A percentile compares a stretch with the other conserved stretches of the same genome.
Conservation (phyloP, 495 filamentous ascomycete species). For the Barbatosphaeria neglecta region DNA sequence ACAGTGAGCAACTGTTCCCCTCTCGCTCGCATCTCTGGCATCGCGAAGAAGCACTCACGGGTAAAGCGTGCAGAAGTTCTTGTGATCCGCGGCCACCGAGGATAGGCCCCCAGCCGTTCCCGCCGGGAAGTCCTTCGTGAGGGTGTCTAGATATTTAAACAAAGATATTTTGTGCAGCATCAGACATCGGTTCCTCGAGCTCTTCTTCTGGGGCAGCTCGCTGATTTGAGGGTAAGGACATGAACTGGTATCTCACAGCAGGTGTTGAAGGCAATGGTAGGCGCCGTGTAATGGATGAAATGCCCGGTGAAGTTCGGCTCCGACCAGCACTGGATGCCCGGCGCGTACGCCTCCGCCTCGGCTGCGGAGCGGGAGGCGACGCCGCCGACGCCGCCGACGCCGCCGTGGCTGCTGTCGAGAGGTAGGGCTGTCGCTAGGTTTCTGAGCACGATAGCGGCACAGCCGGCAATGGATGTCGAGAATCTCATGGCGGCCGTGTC, state of each 20-base stretch:
- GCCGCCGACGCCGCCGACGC: too few relatives aligned
- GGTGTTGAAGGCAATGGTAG: not conserved
- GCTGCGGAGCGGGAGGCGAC: too few relatives aligned
- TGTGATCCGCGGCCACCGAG: not conserved
- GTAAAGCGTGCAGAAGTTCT: constrained; percentile 1
- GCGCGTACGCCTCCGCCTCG: not conserved
- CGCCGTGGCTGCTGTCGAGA: not conserved
- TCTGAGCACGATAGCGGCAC: not conserved
- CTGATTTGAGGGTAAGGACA: too few relatives aligned
- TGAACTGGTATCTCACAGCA: too few relatives aligned
- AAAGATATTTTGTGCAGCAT: too few relatives aligned
- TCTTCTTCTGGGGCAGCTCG: too few relatives aligned
- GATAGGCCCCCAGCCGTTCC: not conserved
- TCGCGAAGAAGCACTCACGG: not conserved
- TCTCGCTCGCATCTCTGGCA: not conserved
- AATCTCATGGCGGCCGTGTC: not conserved
- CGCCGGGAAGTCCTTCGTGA: not conserved
- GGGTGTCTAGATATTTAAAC: not conserved
- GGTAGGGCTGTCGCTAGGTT: not conserved
- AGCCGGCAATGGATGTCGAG: too few relatives aligned
- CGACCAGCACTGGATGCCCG: not conserved
- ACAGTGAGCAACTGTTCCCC: not conserved
- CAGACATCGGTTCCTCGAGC: too few relatives aligned
- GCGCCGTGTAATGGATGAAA: not conserved
- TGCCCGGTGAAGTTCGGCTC: not conserved